phyloP scores from a whole-genome alignment of 805 yeast genomes.

The Candida maris region DNA sequence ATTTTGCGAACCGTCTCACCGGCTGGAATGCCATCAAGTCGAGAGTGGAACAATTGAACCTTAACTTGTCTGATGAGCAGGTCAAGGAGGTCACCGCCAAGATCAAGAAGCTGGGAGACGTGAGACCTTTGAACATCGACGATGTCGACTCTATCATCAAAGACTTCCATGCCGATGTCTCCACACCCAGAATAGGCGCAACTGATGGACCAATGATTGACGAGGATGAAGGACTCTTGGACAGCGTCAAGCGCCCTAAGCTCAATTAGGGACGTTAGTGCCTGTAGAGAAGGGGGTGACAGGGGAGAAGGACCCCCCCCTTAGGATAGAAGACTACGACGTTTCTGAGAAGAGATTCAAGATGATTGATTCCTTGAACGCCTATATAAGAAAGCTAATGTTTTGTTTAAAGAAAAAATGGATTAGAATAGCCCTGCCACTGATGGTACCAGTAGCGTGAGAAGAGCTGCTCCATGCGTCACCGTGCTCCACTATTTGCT shows the following conservation, averaged over 20 bases:
- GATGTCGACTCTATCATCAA: slow-evolving; percentile 96
- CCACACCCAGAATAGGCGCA: slow-evolving; percentile 48
- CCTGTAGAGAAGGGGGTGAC: no score
- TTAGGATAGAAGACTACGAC: no score
- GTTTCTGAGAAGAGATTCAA: neutral
- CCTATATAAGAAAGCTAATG: slow-evolving; percentile 1
- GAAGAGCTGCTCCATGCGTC: no score
- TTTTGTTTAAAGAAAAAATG: neutral
- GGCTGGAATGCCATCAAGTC: slow-evolving; percentile 99
- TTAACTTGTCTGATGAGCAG: slow-evolving; percentile 86
- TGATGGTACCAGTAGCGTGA: no score
- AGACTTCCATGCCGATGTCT: slow-evolving; percentile 79
- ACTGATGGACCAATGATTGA: slow-evolving; percentile 29
- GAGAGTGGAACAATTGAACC: slow-evolving; percentile 94
- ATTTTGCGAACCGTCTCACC: slow-evolving; percentile 95
- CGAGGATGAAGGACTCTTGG: slow-evolving; percentile 26
- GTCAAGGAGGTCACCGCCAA: slow-evolving; percentile 91
- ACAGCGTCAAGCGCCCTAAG: slow-evolving; percentile 32
- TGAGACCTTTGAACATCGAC: slow-evolving; percentile 89
- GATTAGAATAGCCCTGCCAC: no score
- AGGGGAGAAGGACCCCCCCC: no score
- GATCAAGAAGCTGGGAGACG: slow-evolving; percentile 92
- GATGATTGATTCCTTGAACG: neutral
- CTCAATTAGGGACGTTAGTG: slow-evolving; percentile 23
- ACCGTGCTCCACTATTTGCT: no score